A percentile compares a stretch with the other conserved stretches of the same genome.
These are phyloP conservation scores for Cutaneotrichosporon spelunceum DNA, from an alignment of 1,284 basidiomycete species.

Conservation along the genomic window DNA sequence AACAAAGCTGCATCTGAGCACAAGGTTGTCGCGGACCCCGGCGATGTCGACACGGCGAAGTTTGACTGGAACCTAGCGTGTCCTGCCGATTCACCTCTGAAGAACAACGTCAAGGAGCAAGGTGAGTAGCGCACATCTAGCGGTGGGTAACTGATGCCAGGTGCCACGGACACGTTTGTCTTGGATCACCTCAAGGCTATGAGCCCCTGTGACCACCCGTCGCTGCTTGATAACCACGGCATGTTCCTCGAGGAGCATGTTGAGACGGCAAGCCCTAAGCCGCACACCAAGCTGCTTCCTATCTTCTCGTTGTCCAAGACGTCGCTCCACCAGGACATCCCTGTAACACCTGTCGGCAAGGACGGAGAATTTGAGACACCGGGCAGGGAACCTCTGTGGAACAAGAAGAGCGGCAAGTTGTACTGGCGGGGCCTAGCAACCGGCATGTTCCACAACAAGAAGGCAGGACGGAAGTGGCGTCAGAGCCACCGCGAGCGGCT, in stretches of 20 bases:
- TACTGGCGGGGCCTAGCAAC: slow-evolving; percentile 53
- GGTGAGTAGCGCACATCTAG: slow-evolving; percentile 28
- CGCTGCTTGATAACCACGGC: slow-evolving; percentile 48
- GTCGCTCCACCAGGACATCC: slow-evolving; percentile 49
- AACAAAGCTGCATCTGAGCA: slow-evolving; percentile 37
- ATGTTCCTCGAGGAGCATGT: slow-evolving; percentile 50
- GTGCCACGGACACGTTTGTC: slow-evolving; percentile 45
- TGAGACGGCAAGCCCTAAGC: slow-evolving; percentile 41
- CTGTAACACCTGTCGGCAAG: slow-evolving; percentile 49
- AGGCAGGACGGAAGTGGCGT: slow-evolving; percentile 43
- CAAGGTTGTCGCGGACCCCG: slow-evolving; percentile 35
- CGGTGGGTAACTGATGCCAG: slow-evolving; percentile 26
- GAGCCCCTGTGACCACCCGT: slow-evolving; percentile 51
- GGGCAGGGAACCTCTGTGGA: slow-evolving; percentile 49
- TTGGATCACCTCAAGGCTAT: slow-evolving; percentile 44
- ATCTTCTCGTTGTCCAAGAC: slow-evolving; percentile 50
- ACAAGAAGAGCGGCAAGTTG: slow-evolving; percentile 45
- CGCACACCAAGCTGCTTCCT: slow-evolving; percentile 50
- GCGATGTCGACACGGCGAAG: slow-evolving; percentile 42
- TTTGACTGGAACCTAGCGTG: slow-evolving; percentile 47
- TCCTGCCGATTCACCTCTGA: slow-evolving; percentile 41
- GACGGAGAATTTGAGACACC: slow-evolving; percentile 45
- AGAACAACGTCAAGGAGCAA: slow-evolving; percentile 39
- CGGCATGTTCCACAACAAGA: slow-evolving; percentile 47
- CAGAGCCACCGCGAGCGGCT: slow-evolving; percentile 50